phyloP scores from a whole-genome alignment of 345 rosid genomes.

The Acer yangbiense region DNA sequence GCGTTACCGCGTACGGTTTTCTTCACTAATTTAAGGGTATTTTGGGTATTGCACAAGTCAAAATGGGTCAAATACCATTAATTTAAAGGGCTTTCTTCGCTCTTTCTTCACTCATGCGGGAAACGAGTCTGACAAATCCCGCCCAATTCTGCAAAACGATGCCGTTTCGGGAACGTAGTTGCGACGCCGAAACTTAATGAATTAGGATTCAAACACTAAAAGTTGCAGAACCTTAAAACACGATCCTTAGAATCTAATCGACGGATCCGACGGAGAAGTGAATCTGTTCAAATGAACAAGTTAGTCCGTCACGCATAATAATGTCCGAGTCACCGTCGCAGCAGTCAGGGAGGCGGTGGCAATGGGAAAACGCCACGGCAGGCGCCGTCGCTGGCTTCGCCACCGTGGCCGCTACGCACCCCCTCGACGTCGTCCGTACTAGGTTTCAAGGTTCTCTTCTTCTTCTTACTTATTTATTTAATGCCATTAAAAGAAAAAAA shows the following conservation, averaged over 20 bases:
- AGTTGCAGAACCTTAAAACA: neutral
- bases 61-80: no score
- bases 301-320: neutral
- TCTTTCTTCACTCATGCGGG: no score
- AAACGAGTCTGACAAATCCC: no score
- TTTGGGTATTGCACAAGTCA: no score
- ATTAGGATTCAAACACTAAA: neutral
- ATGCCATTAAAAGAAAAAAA: neutral
- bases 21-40: no score
- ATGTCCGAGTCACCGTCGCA: conserved; percentile 17
- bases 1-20: no score
- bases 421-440: conserved; percentile 93
- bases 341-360: conserved; percentile 40
- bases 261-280: neutral
- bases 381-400: conserved; percentile 90
- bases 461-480: neutral
- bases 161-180: no score
- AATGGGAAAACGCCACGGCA: conserved; percentile 88
- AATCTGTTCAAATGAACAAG: neutral
- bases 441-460: conserved; percentile 75
- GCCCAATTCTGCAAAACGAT: no score
- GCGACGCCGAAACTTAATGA: no score
- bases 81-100: no score
- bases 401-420: conserved; percentile 80
- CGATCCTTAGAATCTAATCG: neutral